Evolutionary conservation across 208 protist genomes (phyloP).

Genomic region (Phytomonas sp.): DNA sequence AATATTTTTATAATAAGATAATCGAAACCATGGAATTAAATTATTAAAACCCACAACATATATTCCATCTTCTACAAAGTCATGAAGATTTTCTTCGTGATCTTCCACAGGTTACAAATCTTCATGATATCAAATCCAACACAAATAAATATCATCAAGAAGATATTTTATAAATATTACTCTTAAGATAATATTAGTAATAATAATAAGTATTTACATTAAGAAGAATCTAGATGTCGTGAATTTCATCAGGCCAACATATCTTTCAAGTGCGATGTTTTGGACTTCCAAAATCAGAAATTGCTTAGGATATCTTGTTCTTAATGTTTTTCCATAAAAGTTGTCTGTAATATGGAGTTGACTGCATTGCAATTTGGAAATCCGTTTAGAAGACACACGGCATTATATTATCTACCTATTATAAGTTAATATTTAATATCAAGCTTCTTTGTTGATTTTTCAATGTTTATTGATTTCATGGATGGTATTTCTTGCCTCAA

Average conservation of each 20-base stretch:
- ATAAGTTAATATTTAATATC: not conserved
- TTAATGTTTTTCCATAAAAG: not conserved
- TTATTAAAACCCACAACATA: conserved; percentile 10
- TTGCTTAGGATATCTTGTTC: not conserved
- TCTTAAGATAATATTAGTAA: conserved; percentile 16
- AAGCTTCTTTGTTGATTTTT: not conserved
- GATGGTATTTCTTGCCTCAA: not conserved
- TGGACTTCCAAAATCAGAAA: not conserved
- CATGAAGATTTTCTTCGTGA: not conserved
- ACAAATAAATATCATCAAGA: conserved; percentile 9
- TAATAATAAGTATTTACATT: conserved; percentile 4
- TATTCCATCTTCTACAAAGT: conserved; percentile 1
- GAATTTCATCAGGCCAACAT: not conserved
- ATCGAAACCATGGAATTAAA: conserved; percentile 6
- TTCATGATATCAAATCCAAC: not conserved
- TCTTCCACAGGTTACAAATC: not conserved
- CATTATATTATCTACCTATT: not conserved
- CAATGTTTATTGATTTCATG: not conserved
- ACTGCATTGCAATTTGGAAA: not conserved
- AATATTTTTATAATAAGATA: conserved; percentile 11
- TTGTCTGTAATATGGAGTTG: not conserved
- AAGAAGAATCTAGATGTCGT: conserved; percentile 9
- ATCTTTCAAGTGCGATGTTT: not conserved
- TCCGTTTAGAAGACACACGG: not conserved
- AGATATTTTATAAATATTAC: conserved; percentile 8